These are phyloP conservation scores for Oxytropis ochrocephala DNA, from an alignment of 306 rosid genomes.

Conservation along the genomic window DNA sequence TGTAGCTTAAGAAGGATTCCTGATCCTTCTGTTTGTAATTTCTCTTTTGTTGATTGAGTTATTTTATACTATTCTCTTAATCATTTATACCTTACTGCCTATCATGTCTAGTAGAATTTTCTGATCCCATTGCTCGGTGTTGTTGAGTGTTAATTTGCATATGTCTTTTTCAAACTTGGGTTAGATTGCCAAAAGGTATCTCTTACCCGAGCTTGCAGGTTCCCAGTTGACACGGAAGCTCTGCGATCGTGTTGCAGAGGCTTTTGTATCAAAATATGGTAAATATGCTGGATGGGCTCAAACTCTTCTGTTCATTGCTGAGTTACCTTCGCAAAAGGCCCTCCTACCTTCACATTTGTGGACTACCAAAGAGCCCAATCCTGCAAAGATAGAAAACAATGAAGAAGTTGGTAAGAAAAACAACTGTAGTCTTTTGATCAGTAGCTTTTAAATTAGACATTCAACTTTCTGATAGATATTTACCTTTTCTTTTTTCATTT, in stretches of 20 bases:
- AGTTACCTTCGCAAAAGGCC: conserved; percentile 75
- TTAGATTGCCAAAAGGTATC: conserved; percentile 80
- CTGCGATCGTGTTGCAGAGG: conserved; percentile 71
- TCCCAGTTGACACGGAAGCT: conserved; percentile 72
- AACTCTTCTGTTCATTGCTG: conserved; percentile 81
- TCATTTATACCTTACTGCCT: background rate
- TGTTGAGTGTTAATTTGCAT: conserved; percentile 13
- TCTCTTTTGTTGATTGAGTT: background rate
- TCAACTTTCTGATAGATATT: background rate
- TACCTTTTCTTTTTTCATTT: background rate
- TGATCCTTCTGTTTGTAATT: background rate
- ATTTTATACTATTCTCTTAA: background rate
- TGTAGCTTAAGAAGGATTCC: background rate
- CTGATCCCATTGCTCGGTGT: background rate
- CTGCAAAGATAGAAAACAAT: conserved; percentile 32
- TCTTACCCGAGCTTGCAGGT: conserved; percentile 94
- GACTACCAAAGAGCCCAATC: conserved; percentile 29
- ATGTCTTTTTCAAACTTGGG: conserved; percentile 24
- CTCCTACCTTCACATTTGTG: conserved; percentile 47
- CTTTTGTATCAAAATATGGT: conserved; percentile 76
- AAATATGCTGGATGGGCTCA: conserved; percentile 99
- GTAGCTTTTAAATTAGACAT: background rate
- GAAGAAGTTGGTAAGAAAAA: conserved; percentile 23
- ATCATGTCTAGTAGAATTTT: background rate
- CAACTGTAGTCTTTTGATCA: background rate